Conservation (phyloP, 805 yeast genomes). For the Candida krabiensis region DNA sequence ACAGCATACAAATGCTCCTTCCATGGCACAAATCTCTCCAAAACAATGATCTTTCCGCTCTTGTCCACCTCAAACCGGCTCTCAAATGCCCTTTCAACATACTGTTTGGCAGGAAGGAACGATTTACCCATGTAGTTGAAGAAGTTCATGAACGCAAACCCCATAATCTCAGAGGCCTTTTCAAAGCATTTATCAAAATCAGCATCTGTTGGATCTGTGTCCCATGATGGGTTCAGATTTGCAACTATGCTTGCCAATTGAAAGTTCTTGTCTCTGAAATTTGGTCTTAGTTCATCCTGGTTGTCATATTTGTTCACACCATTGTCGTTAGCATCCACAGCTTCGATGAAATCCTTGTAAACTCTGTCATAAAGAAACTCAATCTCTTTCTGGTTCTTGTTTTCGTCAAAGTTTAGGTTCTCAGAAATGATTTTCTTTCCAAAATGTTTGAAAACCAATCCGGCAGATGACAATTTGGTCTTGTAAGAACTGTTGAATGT, state of each 20-base stretch:
- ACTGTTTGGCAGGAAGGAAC: slow-evolving; percentile 86
- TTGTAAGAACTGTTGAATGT: slow-evolving; percentile 60
- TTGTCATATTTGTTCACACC: slow-evolving; percentile 75
- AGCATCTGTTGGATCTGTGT: slow-evolving; percentile 61
- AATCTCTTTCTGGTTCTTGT: slow-evolving; percentile 41
- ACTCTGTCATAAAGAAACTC: slow-evolving; percentile 70
- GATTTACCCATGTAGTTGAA: slow-evolving; percentile 74
- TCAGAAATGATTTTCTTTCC: slow-evolving; percentile 69
- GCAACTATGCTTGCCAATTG: slow-evolving; percentile 77
- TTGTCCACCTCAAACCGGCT: slow-evolving; percentile 59
- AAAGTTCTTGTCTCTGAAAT: slow-evolving; percentile 71
- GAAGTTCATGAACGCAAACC: slow-evolving; percentile 67
- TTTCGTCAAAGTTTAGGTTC: slow-evolving; percentile 41
- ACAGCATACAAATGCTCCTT: slow-evolving; percentile 82
- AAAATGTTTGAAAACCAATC: slow-evolving; percentile 84
- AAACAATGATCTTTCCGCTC: slow-evolving; percentile 71
- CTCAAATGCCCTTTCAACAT: slow-evolving; percentile 71
- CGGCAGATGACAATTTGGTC: slow-evolving; percentile 92
- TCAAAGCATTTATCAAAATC: slow-evolving; percentile 65
- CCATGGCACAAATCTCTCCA: slow-evolving; percentile 89
- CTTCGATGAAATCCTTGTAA: slow-evolving; percentile 86
- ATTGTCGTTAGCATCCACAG: slow-evolving; percentile 94
- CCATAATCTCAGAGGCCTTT: slow-evolving; percentile 80
- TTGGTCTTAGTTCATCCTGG: slow-evolving; percentile 50
- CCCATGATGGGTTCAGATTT: slow-evolving; percentile 85